Conservation (phyloP, 2,329 filamentous ascomycete genomes). For the Metarhizium humberi region DNA sequence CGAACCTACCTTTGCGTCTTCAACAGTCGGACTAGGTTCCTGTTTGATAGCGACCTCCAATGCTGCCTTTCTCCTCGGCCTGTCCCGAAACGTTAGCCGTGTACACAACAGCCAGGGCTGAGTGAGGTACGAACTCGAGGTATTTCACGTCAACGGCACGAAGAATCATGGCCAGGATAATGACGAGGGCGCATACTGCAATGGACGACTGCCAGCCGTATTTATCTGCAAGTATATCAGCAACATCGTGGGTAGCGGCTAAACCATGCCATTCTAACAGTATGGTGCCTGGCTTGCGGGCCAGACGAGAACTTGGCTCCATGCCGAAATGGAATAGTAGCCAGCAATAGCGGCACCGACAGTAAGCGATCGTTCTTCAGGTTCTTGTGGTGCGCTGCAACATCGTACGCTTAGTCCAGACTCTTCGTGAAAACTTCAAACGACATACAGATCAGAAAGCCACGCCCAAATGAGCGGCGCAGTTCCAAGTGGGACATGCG, state of each 20-base stretch:
- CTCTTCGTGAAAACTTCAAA: neutral
- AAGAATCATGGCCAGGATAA: slow-evolving; percentile 32
- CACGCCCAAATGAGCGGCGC: slow-evolving; percentile 43
- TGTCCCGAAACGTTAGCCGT: neutral
- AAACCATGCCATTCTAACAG: slow-evolving; percentile 20
- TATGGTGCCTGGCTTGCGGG: slow-evolving; percentile 40
- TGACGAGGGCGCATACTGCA: slow-evolving; percentile 33
- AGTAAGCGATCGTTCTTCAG: slow-evolving; percentile 37
- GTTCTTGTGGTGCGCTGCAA: slow-evolving; percentile 29
- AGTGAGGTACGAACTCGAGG: slow-evolving; percentile 11
- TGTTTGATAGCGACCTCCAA: neutral
- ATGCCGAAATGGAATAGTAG: slow-evolving; percentile 40
- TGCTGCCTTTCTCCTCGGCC: neutral
- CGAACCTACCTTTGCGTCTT: neutral
- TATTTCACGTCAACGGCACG: slow-evolving; percentile 34
- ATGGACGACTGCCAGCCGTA: slow-evolving; percentile 39
- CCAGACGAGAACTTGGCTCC: slow-evolving; percentile 43
- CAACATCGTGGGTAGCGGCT: neutral
- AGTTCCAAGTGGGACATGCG: slow-evolving; percentile 36
- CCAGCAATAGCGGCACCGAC: slow-evolving; percentile 38
- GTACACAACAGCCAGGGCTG: neutral
- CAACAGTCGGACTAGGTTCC: neutral
- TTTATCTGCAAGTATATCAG: slow-evolving; percentile 19
- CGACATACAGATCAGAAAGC: slow-evolving; percentile 33
- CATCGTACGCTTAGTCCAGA: neutral